Conservation (phyloP, 495 filamentous ascomycete genomes). For the Trichoderma parareesei region DNA sequence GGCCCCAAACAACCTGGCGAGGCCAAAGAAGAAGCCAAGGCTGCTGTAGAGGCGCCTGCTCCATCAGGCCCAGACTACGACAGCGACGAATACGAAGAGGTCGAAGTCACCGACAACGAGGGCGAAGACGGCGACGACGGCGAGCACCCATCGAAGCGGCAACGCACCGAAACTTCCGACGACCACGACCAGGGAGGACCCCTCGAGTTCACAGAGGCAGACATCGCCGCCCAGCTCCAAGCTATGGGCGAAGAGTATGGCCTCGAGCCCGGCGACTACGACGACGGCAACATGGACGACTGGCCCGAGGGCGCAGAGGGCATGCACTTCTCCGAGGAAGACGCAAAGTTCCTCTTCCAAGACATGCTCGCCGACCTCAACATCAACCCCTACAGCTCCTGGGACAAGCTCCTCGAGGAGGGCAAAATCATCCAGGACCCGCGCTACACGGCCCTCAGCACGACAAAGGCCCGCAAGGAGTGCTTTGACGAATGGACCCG, state of each 20-base stretch:
- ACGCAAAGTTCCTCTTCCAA: slow-evolving; percentile 66
- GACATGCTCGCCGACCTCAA: slow-evolving; percentile 75
- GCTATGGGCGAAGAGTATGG: slow-evolving; percentile 78
- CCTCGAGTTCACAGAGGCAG: slow-evolving; percentile 88
- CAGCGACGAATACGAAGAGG: slow-evolving; percentile 63
- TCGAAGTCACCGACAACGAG: slow-evolving; percentile 73
- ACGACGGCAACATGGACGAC: slow-evolving; percentile 53
- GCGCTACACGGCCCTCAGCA: slow-evolving; percentile 73
- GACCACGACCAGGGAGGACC: slow-evolving; percentile 39
- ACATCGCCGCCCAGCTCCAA: slow-evolving; percentile 86
- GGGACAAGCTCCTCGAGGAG: slow-evolving; percentile 79
- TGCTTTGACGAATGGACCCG: slow-evolving; percentile 75
- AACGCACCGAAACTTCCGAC: slow-evolving; percentile 50
- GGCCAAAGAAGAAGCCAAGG: slow-evolving; percentile 1
- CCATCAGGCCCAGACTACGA: slow-evolving; percentile 18
- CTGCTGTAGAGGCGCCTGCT: slow-evolving; percentile 7
- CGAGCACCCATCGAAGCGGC: slow-evolving; percentile 53
- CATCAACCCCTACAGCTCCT: slow-evolving; percentile 83
- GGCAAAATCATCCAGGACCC: slow-evolving; percentile 77
- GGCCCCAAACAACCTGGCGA: background rate
- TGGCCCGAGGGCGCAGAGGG: slow-evolving; percentile 67
- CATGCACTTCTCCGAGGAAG: slow-evolving; percentile 55
- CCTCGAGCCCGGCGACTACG: slow-evolving; percentile 52
- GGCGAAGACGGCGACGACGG: slow-evolving; percentile 33
- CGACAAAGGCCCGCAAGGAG: slow-evolving; percentile 72